Base-by-base conservation (phyloP, 179 eudicot species). In the Dionaea muscipula region DNA sequence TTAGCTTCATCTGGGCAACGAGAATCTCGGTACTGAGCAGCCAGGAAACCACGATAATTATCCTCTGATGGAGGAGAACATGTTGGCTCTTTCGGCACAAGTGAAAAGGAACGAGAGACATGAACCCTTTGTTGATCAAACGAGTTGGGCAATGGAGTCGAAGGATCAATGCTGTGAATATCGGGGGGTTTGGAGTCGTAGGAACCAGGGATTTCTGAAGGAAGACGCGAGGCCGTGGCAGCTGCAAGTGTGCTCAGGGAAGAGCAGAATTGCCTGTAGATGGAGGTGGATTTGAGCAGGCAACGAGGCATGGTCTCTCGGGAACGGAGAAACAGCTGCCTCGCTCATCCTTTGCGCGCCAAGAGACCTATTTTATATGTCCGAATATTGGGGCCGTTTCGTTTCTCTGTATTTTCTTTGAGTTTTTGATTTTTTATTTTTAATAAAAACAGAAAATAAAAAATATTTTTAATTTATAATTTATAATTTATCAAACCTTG, bases 1-100 rank as follows among this genome's bases (percentile, higher is more conserved):
- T 66, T 41, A 47, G 88, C 83, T 52, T 77, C 86, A 2, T 49
- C 26, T 38, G 2, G 51, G 47, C 61, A 25, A 53, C 61, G 37
- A 59, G 71, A 71, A 59, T 69, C 26, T 28, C 60, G 69, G 55
- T 55, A 86, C n/a, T 54, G 60, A 16, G 39, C 37, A 20, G 72
- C 72, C 39, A 86, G 76, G 57, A 56, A 23, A 21, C 79, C 79
- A 26, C 51, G 60, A 14, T 57, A 39, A 22, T 64, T 53, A 13
- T 56, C 37, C 24, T 26, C 17, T 4, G 51, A 23, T 31, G 28
- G 23, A 24, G 40, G 26, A 36, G 45, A 23, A 52, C 15, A 17
- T 13, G 22, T 57, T 18, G 44, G 47, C n/a, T 57, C 23, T 26
- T 28, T 5, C 4, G 35, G 17, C 13, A 23, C 0, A 24, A 1